A percentile compares a stretch with the other conserved stretches of the same genome.
phyloP scores from a whole-genome alignment of 2,329 filamentous ascomycete genomes.

The Hawksworthiomyces lignivorus region DNA sequence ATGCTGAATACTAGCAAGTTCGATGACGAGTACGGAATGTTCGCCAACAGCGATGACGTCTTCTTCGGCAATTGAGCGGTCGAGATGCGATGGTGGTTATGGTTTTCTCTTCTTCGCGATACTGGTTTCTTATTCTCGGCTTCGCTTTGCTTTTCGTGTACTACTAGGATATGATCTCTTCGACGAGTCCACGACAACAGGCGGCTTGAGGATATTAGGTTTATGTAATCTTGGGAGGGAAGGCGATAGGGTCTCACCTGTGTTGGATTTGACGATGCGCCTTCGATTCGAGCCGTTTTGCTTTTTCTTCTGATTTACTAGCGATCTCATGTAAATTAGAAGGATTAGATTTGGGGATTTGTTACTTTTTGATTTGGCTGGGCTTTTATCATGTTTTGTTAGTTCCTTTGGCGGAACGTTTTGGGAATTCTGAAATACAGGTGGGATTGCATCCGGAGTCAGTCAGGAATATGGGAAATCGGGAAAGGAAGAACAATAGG shows the following conservation, averaged over 20 bases:
- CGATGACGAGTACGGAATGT: slow-evolving; percentile 49
- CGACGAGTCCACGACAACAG: slow-evolving; percentile 12
- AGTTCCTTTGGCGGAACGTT: slow-evolving; percentile 2
- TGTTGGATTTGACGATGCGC: not conserved
- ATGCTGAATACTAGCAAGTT: slow-evolving; percentile 47
- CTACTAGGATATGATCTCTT: slow-evolving; percentile 7
- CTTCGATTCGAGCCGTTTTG: not conserved
- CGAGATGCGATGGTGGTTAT: not conserved
- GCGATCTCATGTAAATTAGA: slow-evolving; percentile 1
- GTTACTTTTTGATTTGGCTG: not conserved
- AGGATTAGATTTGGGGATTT: not conserved
- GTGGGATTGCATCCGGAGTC: slow-evolving; percentile 9
- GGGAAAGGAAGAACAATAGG: not conserved
- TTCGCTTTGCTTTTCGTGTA: slow-evolving; percentile 8
- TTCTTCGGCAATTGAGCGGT: slow-evolving; percentile 34
- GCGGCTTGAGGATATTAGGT: no score
- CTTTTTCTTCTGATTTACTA: slow-evolving; percentile 1
- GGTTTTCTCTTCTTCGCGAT: not conserved
- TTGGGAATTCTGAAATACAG: slow-evolving; percentile 11
- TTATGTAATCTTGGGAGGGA: not conserved
- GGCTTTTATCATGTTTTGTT: not conserved
- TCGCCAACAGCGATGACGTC: slow-evolving; percentile 42
- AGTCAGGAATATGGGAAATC: slow-evolving; percentile 6
- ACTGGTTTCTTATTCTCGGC: no score
- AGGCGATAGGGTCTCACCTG: no score